Evolutionary conservation across 2,329 filamentous ascomycete species (phyloP), one percentile per base, ranked within the genome.

Genomic region (Sporothrix euskadiensis): DNA sequence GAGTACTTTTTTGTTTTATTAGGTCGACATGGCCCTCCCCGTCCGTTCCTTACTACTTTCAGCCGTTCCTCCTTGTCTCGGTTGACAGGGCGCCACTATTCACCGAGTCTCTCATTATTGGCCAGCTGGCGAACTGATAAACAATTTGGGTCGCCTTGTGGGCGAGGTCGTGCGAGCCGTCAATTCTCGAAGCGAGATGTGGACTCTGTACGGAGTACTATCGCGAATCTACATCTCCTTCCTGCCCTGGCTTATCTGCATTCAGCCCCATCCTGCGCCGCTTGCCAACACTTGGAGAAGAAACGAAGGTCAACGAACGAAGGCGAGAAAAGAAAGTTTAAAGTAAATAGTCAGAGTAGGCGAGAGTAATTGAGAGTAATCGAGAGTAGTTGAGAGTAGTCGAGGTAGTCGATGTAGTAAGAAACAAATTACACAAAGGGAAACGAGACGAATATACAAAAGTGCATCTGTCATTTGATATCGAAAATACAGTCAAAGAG

Each of bases 201-300:
- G 35, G 4, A 35, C 35, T 35, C 19, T 54, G 16, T 22, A 56
- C 22, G 22, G 16, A 22, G 41, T 44, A 44, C 9, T 1, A 49
- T 49, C 44, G 4, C 4, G 14, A 5, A 19, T 5, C 14, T 16
- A 1, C 44, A 5, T 14, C 4, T 49, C 4, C 14, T 6, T 19
- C 52, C 12, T 26, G 52, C 61, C 61, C 44, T 69, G 44, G 44
- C 44, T 61, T 61, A 59, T 32, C 47, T 41, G 19, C 1, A 59
- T 71, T 32, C 69, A 71, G 69, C 54, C 39, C 14, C 54, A 71
- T 71, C 26, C 39, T 71, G 69, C 69, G 69, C 68, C 69, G 69
- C 69, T 71, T 71, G 54, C 19, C 68, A 10, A 54, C 4, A 32
- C 14, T 8, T 5, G 41, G 19, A 0, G 12, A 12, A 30, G 16